phyloP scores from a whole-genome alignment of 805 yeast species.

The Cyberlindnera meyerae region DNA sequence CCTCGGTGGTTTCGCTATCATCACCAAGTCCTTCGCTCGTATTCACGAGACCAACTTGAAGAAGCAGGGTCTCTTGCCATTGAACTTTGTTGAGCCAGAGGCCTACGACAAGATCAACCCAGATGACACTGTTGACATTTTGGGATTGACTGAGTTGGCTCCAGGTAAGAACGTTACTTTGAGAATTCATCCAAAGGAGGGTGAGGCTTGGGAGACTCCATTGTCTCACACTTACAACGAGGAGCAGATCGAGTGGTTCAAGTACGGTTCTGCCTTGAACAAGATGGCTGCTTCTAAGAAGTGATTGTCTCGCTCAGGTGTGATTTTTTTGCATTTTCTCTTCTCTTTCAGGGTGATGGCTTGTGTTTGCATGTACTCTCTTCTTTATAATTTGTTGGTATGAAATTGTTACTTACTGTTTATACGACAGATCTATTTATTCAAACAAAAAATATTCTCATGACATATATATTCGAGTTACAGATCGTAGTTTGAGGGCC shows the following conservation, averaged over 20 bases:
- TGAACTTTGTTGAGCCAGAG: constrained; percentile 82
- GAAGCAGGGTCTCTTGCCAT: constrained; percentile 97
- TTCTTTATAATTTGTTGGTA: no score
- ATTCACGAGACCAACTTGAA: constrained; percentile 97
- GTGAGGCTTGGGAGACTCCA: constrained; percentile 81
- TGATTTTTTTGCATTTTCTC: not conserved
- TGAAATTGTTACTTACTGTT: no score
- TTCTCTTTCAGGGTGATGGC: no score
- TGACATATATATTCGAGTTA: no score
- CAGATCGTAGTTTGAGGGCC: no score
- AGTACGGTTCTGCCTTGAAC: constrained; percentile 98
- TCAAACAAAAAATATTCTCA: no score
- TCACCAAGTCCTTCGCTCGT: constrained; percentile 96
- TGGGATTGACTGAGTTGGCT: constrained; percentile 79
- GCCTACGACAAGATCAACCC: constrained; percentile 94
- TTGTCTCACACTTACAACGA: constrained; percentile 93
- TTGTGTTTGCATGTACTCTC: no score
- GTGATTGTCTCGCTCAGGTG: not conserved
- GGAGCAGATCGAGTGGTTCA: constrained; percentile 99
- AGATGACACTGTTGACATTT: constrained; percentile 81
- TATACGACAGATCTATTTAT: no score
- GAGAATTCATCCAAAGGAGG: constrained; percentile 68
- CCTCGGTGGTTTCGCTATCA: constrained; percentile 97
- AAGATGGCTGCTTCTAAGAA: constrained; percentile 58
- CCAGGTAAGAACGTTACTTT: constrained; percentile 89